These are phyloP conservation scores for Heterobasidion irregulare DNA, from an alignment of 1,284 basidiomycete genomes.

Conservation along the genomic window DNA sequence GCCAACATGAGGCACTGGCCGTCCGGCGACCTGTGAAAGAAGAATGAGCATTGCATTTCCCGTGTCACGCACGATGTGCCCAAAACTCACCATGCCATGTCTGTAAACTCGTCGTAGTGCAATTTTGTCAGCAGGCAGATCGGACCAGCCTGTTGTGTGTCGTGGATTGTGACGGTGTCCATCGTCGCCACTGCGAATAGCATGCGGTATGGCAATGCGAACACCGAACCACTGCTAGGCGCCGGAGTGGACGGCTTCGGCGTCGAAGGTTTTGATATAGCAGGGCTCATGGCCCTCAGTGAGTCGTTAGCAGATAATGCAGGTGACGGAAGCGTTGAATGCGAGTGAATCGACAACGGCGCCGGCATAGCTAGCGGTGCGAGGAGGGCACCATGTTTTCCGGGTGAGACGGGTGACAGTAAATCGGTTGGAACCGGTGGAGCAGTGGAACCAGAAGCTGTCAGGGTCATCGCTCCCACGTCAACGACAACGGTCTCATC, in stretches of 20 bases:
- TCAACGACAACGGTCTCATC: conserved; percentile 60
- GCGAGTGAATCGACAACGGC: conserved; percentile 1
- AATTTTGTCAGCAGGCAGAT: conserved; percentile 91
- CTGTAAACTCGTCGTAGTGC: conserved; percentile 97
- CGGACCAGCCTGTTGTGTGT: conserved; percentile 93
- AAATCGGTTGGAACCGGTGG: conserved; percentile 2
- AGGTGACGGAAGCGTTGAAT: conserved; percentile 39
- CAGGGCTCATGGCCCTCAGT: conserved; percentile 44
- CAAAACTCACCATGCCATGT: conserved; percentile 81
- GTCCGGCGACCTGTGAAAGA: conserved; percentile 78
- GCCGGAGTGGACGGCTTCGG: conserved; percentile 48
- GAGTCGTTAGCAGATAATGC: conserved; percentile 50
- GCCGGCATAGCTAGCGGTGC: conserved; percentile 22
- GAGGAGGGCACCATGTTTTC: conserved; percentile 11
- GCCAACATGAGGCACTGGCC: conserved; percentile 90
- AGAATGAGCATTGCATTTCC: conserved; percentile 1
- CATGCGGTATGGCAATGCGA: conserved; percentile 91
- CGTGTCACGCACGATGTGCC: conserved; percentile 1
- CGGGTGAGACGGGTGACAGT: conserved; percentile 10
- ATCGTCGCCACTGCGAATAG: conserved; percentile 95
- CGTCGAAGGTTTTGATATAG: conserved; percentile 46
- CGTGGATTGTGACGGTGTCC: conserved; percentile 93
- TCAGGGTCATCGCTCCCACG: conserved; percentile 26
- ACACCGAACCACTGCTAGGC: conserved; percentile 49
- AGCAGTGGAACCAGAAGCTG: conserved; percentile 6